These are phyloP conservation scores for Piper betle DNA, from an alignment of 164 flowering plant species.

Conservation along the genomic window DNA sequence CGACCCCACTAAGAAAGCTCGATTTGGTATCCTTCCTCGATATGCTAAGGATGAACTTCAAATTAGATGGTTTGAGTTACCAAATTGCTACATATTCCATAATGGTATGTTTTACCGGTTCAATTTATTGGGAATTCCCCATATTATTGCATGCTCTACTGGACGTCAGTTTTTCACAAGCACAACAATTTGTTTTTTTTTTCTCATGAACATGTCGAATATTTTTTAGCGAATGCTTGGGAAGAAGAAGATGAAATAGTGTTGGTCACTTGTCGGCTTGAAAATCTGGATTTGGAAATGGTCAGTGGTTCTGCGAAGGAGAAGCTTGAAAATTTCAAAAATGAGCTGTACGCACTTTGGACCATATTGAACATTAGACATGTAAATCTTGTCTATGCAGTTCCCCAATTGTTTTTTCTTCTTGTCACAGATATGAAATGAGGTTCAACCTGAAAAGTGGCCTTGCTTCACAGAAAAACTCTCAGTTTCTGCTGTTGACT, in stretches of 20 bases:
- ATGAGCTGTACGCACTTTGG: slow-evolving; percentile 63
- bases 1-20: slow-evolving; percentile 71
- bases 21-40: slow-evolving; percentile 94
- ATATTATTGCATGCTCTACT: neutral
- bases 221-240: slow-evolving; percentile 84
- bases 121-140: neutral
- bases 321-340: slow-evolving; percentile 49
- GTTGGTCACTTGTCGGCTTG: slow-evolving; percentile 70
- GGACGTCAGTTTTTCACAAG: neutral
- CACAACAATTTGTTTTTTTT: neutral
- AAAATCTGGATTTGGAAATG: slow-evolving; percentile 72
- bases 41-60: slow-evolving; percentile 77
- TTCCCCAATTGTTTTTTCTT: neutral
- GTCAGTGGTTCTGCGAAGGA: slow-evolving; percentile 49
- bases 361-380: neutral
- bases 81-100: slow-evolving; percentile 95
- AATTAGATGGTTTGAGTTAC: slow-evolving; percentile 96
- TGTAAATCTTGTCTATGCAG: neutral
- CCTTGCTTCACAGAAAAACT: slow-evolving; percentile 68
- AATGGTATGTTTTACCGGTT: slow-evolving; percentile 44
- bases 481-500: slow-evolving; percentile 79
- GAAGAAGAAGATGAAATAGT: slow-evolving; percentile 92
- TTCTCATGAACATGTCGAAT: slow-evolving; percentile 2
- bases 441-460: slow-evolving; percentile 88
- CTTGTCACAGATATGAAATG: slow-evolving; percentile 70